These are phyloP conservation scores for Hirsutella minnesotensis DNA, from an alignment of 2,329 filamentous ascomycete species.

Conservation along the genomic window DNA sequence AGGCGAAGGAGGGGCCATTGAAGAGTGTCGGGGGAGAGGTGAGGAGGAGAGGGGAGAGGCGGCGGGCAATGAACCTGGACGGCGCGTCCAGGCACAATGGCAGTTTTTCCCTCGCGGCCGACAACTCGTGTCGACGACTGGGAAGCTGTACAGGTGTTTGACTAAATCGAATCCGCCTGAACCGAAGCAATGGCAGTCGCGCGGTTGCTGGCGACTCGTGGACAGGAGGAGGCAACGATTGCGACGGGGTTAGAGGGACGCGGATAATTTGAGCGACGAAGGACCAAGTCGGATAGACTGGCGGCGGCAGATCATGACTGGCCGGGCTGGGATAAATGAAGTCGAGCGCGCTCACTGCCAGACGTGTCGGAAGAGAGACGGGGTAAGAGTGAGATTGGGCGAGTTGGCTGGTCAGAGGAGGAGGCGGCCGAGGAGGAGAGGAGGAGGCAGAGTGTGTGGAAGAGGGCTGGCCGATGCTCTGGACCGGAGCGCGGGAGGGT, in stretches of 20 bases:
- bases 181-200: slow-evolving; percentile 6
- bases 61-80: not conserved
- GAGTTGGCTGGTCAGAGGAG: slow-evolving; percentile 1
- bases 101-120: not conserved
- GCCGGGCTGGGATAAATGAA: slow-evolving; percentile 2
- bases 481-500: slow-evolving; percentile 2
- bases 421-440: slow-evolving; percentile 1
- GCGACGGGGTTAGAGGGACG: slow-evolving; percentile 7
- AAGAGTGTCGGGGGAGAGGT: slow-evolving; percentile 13
- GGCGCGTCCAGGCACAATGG: not conserved
- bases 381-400: not conserved
- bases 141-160: not conserved
- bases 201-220: slow-evolving; percentile 6
- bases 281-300: slow-evolving; percentile 2
- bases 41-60: slow-evolving; percentile 15
- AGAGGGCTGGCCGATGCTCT: slow-evolving; percentile 4
- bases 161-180: slow-evolving; percentile 13
- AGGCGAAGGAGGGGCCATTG: slow-evolving; percentile 55
- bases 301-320: slow-evolving; percentile 9
- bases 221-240: slow-evolving; percentile 1
- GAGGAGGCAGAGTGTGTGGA: not conserved
- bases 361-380: not conserved
- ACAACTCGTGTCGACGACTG: not conserved
- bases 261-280: slow-evolving; percentile 3
- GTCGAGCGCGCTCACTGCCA: slow-evolving; percentile 4